These are phyloP conservation scores for Chytridium lagenaria DNA, from an alignment of 371 early-diverging fungal species.

Conservation along the genomic window DNA sequence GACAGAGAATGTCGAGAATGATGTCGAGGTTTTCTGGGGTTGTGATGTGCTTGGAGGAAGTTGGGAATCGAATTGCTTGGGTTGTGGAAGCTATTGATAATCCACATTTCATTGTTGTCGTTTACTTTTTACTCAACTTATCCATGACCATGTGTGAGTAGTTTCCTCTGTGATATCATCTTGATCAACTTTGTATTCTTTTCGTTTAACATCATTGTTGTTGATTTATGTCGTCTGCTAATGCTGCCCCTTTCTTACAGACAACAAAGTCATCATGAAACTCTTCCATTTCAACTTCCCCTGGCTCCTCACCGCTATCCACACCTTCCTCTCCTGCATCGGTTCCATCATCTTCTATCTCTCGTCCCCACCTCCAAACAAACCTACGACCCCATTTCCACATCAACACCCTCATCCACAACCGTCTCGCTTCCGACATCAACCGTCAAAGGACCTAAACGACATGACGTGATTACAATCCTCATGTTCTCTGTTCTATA, in stretches of 20 bases:
- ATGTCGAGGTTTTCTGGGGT: background rate
- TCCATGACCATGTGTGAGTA: conserved; percentile 72
- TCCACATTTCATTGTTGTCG: conserved; percentile 61
- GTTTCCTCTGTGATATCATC: too few relatives aligned
- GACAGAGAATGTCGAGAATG: background rate
- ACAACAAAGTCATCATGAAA: conserved; percentile 83
- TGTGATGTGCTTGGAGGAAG: too few relatives aligned
- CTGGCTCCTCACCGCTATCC: conserved; percentile 87
- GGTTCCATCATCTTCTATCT: conserved; percentile 19
- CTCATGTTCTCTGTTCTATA: conserved; percentile 83
- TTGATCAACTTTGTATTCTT: too few relatives aligned
- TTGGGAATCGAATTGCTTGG: background rate
- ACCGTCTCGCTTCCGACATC: background rate
- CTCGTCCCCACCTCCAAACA: background rate
- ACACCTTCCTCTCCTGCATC: conserved; percentile 73
- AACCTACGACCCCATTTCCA: background rate
- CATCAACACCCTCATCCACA: background rate
- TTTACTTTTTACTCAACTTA: conserved; percentile 82
- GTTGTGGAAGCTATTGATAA: background rate
- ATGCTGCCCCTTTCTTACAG: conserved; percentile 25
- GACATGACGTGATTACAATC: conserved; percentile 57
- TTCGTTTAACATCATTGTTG: too few relatives aligned
- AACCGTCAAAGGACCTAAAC: background rate
- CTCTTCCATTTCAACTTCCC: conserved; percentile 78
- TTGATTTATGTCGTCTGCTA: background rate